A percentile compares a stretch with the other conserved stretches of the same genome.
phyloP scores from a whole-genome alignment of 495 filamentous ascomycete species.

The Cudoniella acicularis region DNA sequence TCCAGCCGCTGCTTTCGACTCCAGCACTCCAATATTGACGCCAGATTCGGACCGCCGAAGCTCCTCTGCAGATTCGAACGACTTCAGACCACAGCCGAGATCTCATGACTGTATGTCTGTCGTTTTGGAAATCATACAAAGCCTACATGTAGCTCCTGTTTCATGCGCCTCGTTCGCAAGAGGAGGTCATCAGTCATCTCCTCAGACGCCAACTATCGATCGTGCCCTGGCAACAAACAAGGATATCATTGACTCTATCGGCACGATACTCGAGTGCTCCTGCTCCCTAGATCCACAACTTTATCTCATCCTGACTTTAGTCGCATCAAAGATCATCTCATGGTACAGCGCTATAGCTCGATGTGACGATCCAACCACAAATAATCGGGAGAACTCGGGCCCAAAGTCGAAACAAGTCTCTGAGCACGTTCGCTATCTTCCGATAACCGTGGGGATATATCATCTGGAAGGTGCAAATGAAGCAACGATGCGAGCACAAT shows the following conservation, averaged over 20 bases:
- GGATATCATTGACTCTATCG: neutral
- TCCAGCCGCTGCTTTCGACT: neutral
- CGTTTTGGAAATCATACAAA: neutral
- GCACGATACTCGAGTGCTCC: neutral
- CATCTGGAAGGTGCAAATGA: neutral
- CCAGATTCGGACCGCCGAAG: neutral
- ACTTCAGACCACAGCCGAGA: neutral
- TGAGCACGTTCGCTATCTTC: neutral
- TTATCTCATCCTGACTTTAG: neutral
- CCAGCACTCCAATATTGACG: neutral
- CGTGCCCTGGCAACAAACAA: conserved; percentile 1
- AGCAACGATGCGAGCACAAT: neutral
- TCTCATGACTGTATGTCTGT: neutral
- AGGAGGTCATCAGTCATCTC: neutral
- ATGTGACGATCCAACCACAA: neutral
- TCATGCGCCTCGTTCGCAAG: neutral
- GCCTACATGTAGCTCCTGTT: neutral
- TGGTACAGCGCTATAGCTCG: conserved; percentile 4
- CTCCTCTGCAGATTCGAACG: neutral
- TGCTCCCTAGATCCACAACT: conserved; percentile 7
- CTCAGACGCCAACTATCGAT: neutral
- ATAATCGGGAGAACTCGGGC: neutral
- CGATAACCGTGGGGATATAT: conserved; percentile 1
- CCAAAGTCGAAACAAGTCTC: neutral
- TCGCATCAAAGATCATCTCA: conserved; percentile 4